These are phyloP conservation scores for Hypoxylon sp. DNA, from an alignment of 2,329 filamentous ascomycete genomes.

Conservation along the genomic window DNA sequence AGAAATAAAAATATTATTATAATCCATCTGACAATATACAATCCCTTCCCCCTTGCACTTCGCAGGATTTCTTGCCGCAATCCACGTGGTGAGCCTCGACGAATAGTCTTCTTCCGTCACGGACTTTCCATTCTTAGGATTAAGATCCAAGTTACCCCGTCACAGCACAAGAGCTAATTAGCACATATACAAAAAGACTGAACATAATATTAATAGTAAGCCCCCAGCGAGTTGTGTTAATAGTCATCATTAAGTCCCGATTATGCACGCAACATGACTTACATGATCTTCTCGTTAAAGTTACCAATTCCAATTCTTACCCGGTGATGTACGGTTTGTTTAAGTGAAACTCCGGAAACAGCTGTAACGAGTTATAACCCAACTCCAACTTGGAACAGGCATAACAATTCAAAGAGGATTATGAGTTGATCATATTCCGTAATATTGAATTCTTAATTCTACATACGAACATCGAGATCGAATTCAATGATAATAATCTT, in stretches of 20 bases:
- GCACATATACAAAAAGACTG: too few relatives aligned
- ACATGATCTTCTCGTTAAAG: slow-evolving; percentile 6
- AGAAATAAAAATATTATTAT: slow-evolving; percentile 21
- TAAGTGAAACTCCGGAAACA: slow-evolving; percentile 28
- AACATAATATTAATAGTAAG: too few relatives aligned
- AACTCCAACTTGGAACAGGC: slow-evolving; percentile 9
- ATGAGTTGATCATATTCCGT: too few relatives aligned
- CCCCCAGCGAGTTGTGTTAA: too few relatives aligned
- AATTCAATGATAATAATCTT: slow-evolving; percentile 20
- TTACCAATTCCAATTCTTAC: too few relatives aligned
- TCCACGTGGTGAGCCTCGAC: slow-evolving; percentile 33
- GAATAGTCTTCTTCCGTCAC: slow-evolving; percentile 26
- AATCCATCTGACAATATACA: slow-evolving; percentile 6
- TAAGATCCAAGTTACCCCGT: slow-evolving; percentile 23
- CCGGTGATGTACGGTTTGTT: too few relatives aligned
- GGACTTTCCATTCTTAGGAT: slow-evolving; percentile 27
- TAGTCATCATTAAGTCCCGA: too few relatives aligned
- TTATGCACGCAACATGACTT: slow-evolving; percentile 29
- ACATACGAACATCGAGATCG: slow-evolving; percentile 25
- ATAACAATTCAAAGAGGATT: too few relatives aligned
- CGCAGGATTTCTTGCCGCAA: slow-evolving; percentile 29
- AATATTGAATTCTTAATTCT: too few relatives aligned
- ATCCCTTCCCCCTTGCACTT: slow-evolving; percentile 12
- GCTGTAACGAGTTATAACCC: slow-evolving; percentile 7
- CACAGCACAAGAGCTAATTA: too few relatives aligned